Evolutionary conservation across 2,329 filamentous ascomycete genomes (phyloP), one percentile per base, ranked within the genome.

Genomic region (Macrophomina pseudophaseolina): DNA sequence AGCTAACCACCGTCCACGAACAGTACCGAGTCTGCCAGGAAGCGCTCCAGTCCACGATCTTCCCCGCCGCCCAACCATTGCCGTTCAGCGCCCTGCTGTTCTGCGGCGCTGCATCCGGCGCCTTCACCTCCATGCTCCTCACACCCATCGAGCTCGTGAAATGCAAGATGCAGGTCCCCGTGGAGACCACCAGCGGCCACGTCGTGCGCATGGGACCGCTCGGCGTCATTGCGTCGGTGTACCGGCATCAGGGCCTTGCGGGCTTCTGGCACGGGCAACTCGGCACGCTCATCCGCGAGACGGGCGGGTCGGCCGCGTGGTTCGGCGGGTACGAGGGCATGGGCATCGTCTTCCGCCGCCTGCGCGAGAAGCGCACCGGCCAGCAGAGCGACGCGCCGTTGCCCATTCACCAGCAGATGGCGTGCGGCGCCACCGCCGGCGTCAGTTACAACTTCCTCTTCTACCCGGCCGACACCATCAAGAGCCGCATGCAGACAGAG

Each of bases 91-190:
- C 89, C 0, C 84, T 98, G 16, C 87, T 92, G 77, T 81, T 88
- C 62, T 96, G 93, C 18, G 95, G 95, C 54, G 94, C 92, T 58
- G 90, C 92, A 67, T 91, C 94, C 1, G 95, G 95, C 40, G 91
- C 91, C 46, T 91, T 97, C 74, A 97, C 95, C 0, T 97, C 93
- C 0, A 85, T 97, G 56, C 88, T 97, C 38, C 87, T 99, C 69
- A 99, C 95, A 0, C 95, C 95, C 0, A 93, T 99, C 71, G 95
- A 99, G 81, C 87, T 99, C 63, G 91, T 99, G 76, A 99, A 99
- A 81, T 99, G 95, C 86, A 96, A 95, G 80, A 97, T 99, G 81
- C 95, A 99, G 78, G 94, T 94, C 0, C 92, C 86, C 16, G 66
- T 81, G 4, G 75, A 80, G 56, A 76, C 81, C 1, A 75, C 78